Conservation (phyloP, 2,329 filamentous ascomycete genomes). For the Claviceps sp. region DNA sequence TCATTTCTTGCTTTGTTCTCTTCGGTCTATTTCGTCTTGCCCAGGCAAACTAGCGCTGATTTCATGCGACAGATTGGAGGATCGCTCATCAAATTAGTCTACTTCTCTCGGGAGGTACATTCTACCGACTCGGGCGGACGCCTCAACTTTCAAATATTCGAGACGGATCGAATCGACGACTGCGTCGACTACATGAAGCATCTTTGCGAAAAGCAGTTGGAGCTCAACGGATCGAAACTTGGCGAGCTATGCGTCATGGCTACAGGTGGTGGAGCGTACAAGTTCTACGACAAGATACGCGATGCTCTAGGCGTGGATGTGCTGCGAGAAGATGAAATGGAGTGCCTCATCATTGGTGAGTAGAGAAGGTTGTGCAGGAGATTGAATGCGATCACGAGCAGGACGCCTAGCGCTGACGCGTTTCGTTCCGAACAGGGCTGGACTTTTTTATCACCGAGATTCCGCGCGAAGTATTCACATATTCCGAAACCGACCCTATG, state of each 20-base stretch:
- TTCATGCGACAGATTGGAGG: constrained; percentile 62
- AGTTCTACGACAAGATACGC: constrained; percentile 86
- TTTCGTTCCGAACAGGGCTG: constrained; percentile 43
- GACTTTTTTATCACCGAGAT: constrained; percentile 99
- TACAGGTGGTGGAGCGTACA: constrained; percentile 89
- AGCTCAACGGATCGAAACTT: constrained; percentile 56
- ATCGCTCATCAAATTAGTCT: constrained; percentile 89
- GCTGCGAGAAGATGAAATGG: constrained; percentile 92
- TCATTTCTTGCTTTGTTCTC: not conserved
- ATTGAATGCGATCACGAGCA: too few species aligned
- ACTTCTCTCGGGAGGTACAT: constrained; percentile 81
- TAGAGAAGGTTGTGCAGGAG: too few species aligned
- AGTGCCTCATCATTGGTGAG: constrained; percentile 85
- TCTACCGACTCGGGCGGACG: constrained; percentile 72
- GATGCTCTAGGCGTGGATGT: constrained; percentile 78
- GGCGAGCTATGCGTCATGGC: constrained; percentile 83
- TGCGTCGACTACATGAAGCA: constrained; percentile 86
- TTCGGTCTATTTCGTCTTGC: not conserved
- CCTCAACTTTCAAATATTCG: constrained; percentile 90
- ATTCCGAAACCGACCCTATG: constrained; percentile 84
- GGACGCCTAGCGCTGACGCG: not conserved
- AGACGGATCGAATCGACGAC: constrained; percentile 86
- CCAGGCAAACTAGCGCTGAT: not conserved
- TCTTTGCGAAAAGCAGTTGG: constrained; percentile 68
- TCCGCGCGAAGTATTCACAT: constrained; percentile 91